phyloP scores from a whole-genome alignment of 2,329 filamentous ascomycete genomes.

The Sporothrix inflata region DNA sequence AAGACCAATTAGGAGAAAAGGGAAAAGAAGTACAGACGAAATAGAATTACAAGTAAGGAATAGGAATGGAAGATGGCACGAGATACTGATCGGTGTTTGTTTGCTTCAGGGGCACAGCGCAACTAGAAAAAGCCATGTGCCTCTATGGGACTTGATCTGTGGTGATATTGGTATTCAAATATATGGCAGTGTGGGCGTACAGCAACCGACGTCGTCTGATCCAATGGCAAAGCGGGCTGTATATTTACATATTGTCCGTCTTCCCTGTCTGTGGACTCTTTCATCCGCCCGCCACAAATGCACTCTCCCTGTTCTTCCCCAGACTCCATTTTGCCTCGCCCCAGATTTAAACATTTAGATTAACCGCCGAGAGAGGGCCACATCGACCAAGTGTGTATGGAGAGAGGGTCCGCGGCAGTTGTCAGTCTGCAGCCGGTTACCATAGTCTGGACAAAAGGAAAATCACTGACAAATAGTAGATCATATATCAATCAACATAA shows the following conservation, averaged over 20 bases:
- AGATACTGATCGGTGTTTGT: not conserved
- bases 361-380: constrained; percentile 25
- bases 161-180: not conserved
- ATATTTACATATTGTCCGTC: not conserved
- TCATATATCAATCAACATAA: not conserved
- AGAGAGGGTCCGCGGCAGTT: constrained; percentile 23
- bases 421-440: constrained; percentile 13
- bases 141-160: not conserved
- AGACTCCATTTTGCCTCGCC: constrained; percentile 16
- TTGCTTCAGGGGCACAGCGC: not conserved
- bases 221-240: not conserved
- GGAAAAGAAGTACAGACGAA: not conserved
- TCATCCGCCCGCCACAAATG: not conserved
- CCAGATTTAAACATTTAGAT: constrained; percentile 23
- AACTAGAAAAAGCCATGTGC: not conserved
- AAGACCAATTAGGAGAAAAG: not conserved
- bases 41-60: not conserved
- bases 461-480: constrained; percentile 11
- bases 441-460: not conserved
- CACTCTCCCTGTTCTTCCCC: constrained; percentile 12
- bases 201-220: not conserved
- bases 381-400: not conserved
- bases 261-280: constrained; percentile 3
- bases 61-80: not conserved
- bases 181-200: not conserved